A percentile compares a stretch with the other conserved stretches of the same genome.
Evolutionary conservation across 2,329 filamentous ascomycete genomes (phyloP).

Genomic region (Penicillium sp.): DNA sequence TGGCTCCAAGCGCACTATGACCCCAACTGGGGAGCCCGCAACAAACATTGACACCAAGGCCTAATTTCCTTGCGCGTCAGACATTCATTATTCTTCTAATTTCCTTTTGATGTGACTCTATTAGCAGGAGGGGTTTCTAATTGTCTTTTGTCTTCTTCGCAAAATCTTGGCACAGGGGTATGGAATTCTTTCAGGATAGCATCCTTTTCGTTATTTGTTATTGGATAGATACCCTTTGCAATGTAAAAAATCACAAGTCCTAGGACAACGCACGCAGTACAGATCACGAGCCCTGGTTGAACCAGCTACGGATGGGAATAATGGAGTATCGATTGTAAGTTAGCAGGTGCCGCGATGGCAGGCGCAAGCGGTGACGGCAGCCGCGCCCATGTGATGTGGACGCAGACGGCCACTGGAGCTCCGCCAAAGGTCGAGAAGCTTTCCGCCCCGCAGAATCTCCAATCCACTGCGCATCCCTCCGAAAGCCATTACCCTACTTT

Average conservation of each 20-base stretch:
- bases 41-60: conserved; percentile 26
- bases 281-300: no score
- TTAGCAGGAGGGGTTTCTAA: background rate
- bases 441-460: conserved; percentile 2
- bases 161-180: background rate
- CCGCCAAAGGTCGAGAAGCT: conserved; percentile 12
- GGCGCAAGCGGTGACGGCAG: conserved; percentile 1
- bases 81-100: conserved; percentile 13
- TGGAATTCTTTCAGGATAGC: background rate
- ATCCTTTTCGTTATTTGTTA: conserved; percentile 1
- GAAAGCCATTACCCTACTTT: no score
- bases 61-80: conserved; percentile 11
- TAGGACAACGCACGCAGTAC: no score
- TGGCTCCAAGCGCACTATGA: conserved; percentile 31
- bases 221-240: conserved; percentile 15
- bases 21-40: conserved; percentile 24
- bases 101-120: conserved; percentile 1
- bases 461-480: background rate
- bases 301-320: no score
- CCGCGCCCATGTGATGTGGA: conserved; percentile 11
- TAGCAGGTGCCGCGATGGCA: no score
- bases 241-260: conserved; percentile 1
- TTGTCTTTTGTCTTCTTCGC: background rate
- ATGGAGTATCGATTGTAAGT: no score
- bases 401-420: conserved; percentile 1